These are phyloP conservation scores for Albatrellus ellisii DNA, from an alignment of 768 basidiomycete species.

Conservation along the genomic window DNA sequence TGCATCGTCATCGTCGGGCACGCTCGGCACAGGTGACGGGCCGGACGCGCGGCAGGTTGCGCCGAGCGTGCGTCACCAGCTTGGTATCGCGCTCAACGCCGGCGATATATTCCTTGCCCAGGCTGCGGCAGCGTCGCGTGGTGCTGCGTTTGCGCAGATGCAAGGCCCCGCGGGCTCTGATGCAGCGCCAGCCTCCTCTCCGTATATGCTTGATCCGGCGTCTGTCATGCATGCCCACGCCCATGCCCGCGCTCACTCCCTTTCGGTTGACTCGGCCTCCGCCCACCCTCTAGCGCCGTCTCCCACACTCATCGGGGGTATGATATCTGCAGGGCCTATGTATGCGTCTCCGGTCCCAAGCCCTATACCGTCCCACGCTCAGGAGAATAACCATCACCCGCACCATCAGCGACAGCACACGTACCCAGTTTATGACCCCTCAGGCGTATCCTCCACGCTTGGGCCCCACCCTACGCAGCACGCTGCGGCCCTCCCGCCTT, in stretches of 20 bases:
- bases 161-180: too few relatives aligned
- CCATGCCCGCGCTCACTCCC: constrained; percentile 6
- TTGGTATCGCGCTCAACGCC: constrained; percentile 10
- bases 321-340: too few relatives aligned
- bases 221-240: constrained; percentile 2
- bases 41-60: constrained; percentile 21
- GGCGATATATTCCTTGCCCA: constrained; percentile 14
- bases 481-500: not conserved
- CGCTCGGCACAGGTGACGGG: constrained; percentile 4
- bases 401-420: constrained; percentile 11
- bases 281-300: too few relatives aligned
- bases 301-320: too few relatives aligned
- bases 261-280: too few relatives aligned
- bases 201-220: too few relatives aligned
- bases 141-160: too few relatives aligned
- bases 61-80: constrained; percentile 10
- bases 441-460: too few relatives aligned
- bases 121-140: constrained; percentile 7
- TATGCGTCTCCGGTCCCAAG: constrained; percentile 3
- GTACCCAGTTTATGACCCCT: constrained; percentile 10
- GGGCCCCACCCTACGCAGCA: too few relatives aligned
- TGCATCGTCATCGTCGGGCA: too few relatives aligned
- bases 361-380: not conserved
- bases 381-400: constrained; percentile 3
- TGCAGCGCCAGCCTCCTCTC: too few relatives aligned